Evolutionary conservation across 2,329 filamentous ascomycete genomes (phyloP), one percentile per base, ranked within the genome.

Genomic region (Plectosphaerella plurivora): DNA sequence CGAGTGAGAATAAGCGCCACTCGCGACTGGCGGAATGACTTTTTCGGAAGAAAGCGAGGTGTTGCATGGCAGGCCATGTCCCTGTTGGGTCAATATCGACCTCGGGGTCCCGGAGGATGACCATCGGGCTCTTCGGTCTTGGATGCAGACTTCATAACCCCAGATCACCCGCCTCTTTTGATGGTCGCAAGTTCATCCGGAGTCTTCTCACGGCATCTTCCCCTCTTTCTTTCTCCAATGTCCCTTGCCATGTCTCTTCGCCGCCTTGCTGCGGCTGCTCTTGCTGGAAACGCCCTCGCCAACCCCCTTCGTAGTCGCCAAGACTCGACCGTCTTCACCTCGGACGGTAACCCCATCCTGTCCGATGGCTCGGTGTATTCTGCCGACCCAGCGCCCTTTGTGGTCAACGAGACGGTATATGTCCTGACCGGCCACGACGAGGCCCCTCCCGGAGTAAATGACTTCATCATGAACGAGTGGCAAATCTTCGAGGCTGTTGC

Each of bases 401-500:
- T 71, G 6, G 61, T 69, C 48, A 64, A 66, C 47, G 57, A 66
- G 45, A 69, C 63, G 1, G 57, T 72, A 1, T 71, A 72, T 47
- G 68, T 72, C 18, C 55, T 72, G 18, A 58, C 67, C 0, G 68
- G 68, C 12, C 63, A 65, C 9, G 69, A 71, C 35, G 62, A 64
- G 15, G 68, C 68, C 1, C 60, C 59, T 0, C 52, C 60, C 3
- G 51, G 51, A 11, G 59, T 58, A 7, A 72, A 68, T 35, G 53
- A 58, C 28, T 71, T 70, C 49, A 55, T 61, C 52, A 72, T 72
- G 60, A 66, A 65, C 44, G 62, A 70, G 47, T 72, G 69, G 69
- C 60, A 68, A 41, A 55, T 71, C 15, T 65, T 68, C n/a, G 61
- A 61, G 15, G 60, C 63, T 6, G 55, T 56, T 5, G 59, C 59